Evolutionary conservation across 345 rosid genomes (phyloP).

Genomic region (Acer campestre): DNA sequence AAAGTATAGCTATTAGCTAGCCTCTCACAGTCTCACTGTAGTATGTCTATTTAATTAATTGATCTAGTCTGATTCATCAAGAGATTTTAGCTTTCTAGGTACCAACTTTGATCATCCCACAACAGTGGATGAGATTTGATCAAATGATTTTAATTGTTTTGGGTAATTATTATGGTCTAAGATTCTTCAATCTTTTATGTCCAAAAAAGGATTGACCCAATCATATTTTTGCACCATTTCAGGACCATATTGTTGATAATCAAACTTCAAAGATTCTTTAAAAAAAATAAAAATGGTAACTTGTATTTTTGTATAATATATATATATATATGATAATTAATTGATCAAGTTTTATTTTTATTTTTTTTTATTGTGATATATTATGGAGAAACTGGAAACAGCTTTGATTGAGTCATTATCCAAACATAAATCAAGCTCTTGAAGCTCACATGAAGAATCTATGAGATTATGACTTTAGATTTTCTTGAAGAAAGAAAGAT

Average conservation of each 20-base stretch:
- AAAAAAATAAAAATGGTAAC: neutral
- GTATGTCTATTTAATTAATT: neutral
- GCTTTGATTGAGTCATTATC: slow-evolving; percentile 31
- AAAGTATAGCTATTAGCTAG: neutral
- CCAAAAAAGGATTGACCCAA: slow-evolving; percentile 40
- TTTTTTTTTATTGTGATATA: slow-evolving; percentile 12
- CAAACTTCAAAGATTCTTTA: slow-evolving; percentile 8
- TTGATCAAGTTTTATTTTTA: neutral
- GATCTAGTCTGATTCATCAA: neutral
- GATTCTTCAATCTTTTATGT: slow-evolving; percentile 46
- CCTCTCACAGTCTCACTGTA: neutral
- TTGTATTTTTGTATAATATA: neutral
- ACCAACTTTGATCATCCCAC: slow-evolving; percentile 17
- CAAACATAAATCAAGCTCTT: neutral
- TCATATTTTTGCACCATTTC: slow-evolving; percentile 31
- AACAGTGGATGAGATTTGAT: slow-evolving; percentile 30
- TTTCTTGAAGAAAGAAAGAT: slow-evolving; percentile 37
- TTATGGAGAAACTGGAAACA: neutral
- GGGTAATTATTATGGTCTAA: slow-evolving; percentile 53
- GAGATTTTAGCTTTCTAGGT: neutral
- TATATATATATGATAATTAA: neutral
- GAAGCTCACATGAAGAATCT: slow-evolving; percentile 66
- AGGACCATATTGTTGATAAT: slow-evolving; percentile 15
- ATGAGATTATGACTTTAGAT: slow-evolving; percentile 46
- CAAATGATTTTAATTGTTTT: slow-evolving; percentile 32